Evolutionary conservation across 2,329 filamentous ascomycete species (phyloP), one percentile per base, ranked within the genome.

Genomic region (Sporothrix curviconia): DNA sequence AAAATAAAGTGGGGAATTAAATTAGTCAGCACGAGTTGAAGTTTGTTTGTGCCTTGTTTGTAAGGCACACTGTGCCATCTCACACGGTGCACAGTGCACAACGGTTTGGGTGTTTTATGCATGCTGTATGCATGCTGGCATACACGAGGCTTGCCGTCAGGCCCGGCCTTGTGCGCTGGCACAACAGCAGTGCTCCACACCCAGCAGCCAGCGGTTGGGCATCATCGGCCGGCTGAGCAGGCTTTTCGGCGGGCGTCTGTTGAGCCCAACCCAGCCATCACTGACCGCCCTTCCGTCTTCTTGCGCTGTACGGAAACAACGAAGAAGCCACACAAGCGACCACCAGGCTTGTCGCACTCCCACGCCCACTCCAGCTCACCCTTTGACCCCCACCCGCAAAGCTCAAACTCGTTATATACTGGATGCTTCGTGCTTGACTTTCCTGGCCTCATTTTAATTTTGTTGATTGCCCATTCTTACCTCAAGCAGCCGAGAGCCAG

Each of bases 261-360:
- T n/a, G n/a, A n/a, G n/a, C n/a, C n/a, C n/a, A n/a, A n/a, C n/a
- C n/a, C n/a, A n/a, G n/a, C n/a, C n/a, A n/a, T n/a, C n/a, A n/a
- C n/a, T n/a, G n/a, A n/a, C n/a, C n/a, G n/a, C n/a, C n/a, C n/a
- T n/a, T n/a, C n/a, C n/a, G n/a, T n/a, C n/a, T n/a, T n/a, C n/a
- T n/a, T n/a, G n/a, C n/a, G n/a, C n/a, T n/a, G n/a, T n/a, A n/a
- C n/a, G n/a, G n/a, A n/a, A n/a, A n/a, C n/a, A n/a, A n/a, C n/a
- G n/a, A n/a, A n/a, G n/a, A n/a, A n/a, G n/a, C n/a, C n/a, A n/a
- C n/a, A n/a, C n/a, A n/a, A n/a, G n/a, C n/a, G n/a, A n/a, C n/a
- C n/a, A n/a, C n/a, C n/a, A n/a, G n/a, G 54, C 65, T 59, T 62
- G 58, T 61, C 22, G 59, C 59, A 39, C 56, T 55, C 60, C 58